These are phyloP conservation scores for Cyclotella atomus DNA, from an alignment of 108 stramenopile species.

Conservation along the genomic window DNA sequence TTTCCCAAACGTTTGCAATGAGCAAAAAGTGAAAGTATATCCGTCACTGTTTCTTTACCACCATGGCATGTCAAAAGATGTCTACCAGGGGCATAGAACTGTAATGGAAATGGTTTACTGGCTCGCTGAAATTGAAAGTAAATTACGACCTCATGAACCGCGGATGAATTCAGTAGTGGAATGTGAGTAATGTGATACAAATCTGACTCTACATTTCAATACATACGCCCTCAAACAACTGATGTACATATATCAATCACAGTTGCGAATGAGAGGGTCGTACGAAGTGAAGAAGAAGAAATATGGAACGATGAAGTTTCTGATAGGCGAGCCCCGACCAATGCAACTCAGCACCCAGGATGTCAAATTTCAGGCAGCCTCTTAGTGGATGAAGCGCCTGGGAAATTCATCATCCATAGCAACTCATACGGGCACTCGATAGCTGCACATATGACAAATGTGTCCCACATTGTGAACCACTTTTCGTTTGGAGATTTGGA, in stretches of 20 bases:
- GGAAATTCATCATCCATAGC: slow-evolving; percentile 94
- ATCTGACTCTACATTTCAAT: no score
- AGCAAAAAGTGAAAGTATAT: slow-evolving; percentile 86
- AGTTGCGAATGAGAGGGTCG: slow-evolving; percentile 46
- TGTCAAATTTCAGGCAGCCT: slow-evolving; percentile 77
- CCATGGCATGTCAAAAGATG: slow-evolving; percentile 66
- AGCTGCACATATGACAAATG: slow-evolving; percentile 85
- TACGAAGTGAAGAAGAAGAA: slow-evolving; percentile 57
- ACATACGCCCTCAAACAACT: no score
- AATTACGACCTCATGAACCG: no score
- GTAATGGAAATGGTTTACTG: slow-evolving; percentile 75
- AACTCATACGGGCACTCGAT: slow-evolving; percentile 84
- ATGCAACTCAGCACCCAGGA: slow-evolving; percentile 73
- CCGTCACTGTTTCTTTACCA: slow-evolving; percentile 91
- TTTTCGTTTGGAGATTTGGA: slow-evolving; percentile 81
- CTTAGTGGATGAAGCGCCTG: slow-evolving; percentile 90
- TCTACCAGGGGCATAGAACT: slow-evolving; percentile 88
- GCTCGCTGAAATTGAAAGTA: slow-evolving; percentile 51
- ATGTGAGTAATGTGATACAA: neutral
- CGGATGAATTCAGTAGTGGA: slow-evolving; percentile 26
- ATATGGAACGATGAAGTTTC: slow-evolving; percentile 63
- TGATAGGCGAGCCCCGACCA: slow-evolving; percentile 46
- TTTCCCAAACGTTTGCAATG: slow-evolving; percentile 57
- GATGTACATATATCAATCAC: no score
- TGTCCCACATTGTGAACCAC: slow-evolving; percentile 88